A percentile compares a stretch with the other conserved stretches of the same genome.
Evolutionary conservation across 2,329 filamentous ascomycete genomes (phyloP).

Genomic region (Pseudopithomyces chartarum): DNA sequence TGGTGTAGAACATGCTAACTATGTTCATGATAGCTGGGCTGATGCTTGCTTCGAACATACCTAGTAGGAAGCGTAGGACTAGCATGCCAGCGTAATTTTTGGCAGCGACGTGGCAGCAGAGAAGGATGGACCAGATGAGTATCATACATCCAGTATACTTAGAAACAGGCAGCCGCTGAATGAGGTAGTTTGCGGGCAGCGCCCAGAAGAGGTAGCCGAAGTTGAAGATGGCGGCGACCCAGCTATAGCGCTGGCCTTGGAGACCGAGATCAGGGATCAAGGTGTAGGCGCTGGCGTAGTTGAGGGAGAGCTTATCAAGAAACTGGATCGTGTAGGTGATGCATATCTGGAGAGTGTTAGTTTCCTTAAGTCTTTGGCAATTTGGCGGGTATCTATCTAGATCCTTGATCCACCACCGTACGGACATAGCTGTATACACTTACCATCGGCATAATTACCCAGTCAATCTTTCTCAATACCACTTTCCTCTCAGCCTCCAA

Average conservation of each 20-base stretch:
- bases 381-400: background rate
- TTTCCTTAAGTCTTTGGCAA: background rate
- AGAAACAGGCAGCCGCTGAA: conserved; percentile 43
- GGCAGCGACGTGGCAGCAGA: conserved; percentile 48
- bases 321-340: conserved; percentile 55
- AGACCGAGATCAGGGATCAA: conserved; percentile 44
- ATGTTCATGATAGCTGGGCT: conserved; percentile 45
- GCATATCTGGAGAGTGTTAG: conserved; percentile 33
- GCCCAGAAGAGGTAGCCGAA: conserved; percentile 52
- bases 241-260: conserved; percentile 46
- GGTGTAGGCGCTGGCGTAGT: conserved; percentile 47
- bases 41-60: conserved; percentile 45
- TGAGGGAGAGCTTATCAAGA: conserved; percentile 50
- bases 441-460: conserved; percentile 55
- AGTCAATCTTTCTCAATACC: conserved; percentile 52
- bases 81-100: conserved; percentile 45
- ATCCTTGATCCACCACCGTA: background rate
- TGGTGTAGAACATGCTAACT: conserved; percentile 45
- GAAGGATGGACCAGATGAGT: conserved; percentile 52
- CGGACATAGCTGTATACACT: background rate
- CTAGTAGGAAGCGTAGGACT: conserved; percentile 39
- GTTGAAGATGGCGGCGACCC: conserved; percentile 51
- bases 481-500: conserved; percentile 49
- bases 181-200: conserved; percentile 45
- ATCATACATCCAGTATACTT: conserved; percentile 47